phyloP scores from a whole-genome alignment of 2,329 filamentous ascomycete species.

The Fusarium redolens region DNA sequence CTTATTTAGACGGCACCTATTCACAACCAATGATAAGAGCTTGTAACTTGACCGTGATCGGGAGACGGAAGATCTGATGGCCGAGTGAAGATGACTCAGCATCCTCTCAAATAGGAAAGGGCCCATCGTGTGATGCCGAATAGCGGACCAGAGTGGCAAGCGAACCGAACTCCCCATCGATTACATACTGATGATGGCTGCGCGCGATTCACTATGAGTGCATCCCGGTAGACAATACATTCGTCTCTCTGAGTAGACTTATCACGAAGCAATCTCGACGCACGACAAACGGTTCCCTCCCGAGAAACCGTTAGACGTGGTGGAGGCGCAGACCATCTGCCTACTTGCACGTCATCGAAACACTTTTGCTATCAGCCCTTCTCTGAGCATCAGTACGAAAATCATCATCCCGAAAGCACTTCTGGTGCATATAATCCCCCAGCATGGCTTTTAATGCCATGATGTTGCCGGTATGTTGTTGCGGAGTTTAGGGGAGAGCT shows the following conservation, averaged over 20 bases:
- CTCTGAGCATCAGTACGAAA: conserved; percentile 17
- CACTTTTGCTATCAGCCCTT: conserved; percentile 21
- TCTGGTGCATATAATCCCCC: conserved; percentile 5
- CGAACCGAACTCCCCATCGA: conserved; percentile 37
- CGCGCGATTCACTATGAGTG: conserved; percentile 45
- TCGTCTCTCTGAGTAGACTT: conserved; percentile 29
- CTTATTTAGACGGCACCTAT: neutral
- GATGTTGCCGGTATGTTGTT: conserved; percentile 46
- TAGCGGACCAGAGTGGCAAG: conserved; percentile 46
- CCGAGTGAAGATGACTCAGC: conserved; percentile 43
- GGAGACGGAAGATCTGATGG: conserved; percentile 39
- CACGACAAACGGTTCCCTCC: conserved; percentile 3
- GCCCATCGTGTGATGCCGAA: conserved; percentile 45
- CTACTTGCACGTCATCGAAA: conserved; percentile 40
- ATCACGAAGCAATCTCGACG: neutral
- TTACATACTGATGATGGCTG: conserved; percentile 37
- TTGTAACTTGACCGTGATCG: neutral
- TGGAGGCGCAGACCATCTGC: conserved; percentile 13
- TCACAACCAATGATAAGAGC: conserved; percentile 6
- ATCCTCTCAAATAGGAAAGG: conserved; percentile 38
- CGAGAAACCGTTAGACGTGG: conserved; percentile 18
- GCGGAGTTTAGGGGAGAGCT: conserved; percentile 1
- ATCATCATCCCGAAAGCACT: conserved; percentile 10
- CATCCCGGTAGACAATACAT: conserved; percentile 37
- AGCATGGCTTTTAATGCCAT: conserved; percentile 46